phyloP scores from a whole-genome alignment of 805 yeast species.

The Wickerhamiella domercqiae region DNA sequence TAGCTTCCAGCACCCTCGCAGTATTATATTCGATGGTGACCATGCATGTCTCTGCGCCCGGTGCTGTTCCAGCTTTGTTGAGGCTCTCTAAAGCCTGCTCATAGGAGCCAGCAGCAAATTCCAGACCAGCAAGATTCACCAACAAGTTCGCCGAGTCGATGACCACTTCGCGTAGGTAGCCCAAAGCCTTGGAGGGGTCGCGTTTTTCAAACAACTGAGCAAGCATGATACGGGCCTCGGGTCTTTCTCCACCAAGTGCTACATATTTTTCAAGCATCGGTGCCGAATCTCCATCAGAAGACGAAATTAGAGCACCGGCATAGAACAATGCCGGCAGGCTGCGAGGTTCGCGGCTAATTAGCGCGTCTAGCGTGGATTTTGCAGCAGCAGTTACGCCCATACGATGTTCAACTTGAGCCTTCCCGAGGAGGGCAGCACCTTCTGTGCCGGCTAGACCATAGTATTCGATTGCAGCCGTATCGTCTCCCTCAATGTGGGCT shows the following conservation, averaged over 20 bases:
- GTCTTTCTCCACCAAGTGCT: constrained; percentile 38
- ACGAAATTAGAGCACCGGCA: constrained; percentile 44
- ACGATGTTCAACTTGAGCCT: constrained; percentile 69
- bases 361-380: constrained; percentile 63
- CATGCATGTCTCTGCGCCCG: too few relatives aligned
- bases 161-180: constrained; percentile 44
- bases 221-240: constrained; percentile 53
- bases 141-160: constrained; percentile 27
- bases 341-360: constrained; percentile 49
- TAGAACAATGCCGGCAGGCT: constrained; percentile 54
- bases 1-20: constrained; percentile 55
- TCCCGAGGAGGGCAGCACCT: constrained; percentile 59
- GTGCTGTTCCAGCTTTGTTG: constrained; percentile 28
- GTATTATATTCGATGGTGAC: constrained; percentile 55
- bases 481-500: constrained; percentile 43
- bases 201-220: constrained; percentile 52
- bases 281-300: constrained; percentile 31
- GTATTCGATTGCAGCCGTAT: constrained; percentile 50
- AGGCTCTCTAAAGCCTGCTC: constrained; percentile 45
- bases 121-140: constrained; percentile 76
- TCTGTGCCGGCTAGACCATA: constrained; percentile 61
- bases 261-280: constrained; percentile 55
- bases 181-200: constrained; percentile 41
- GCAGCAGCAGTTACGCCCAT: constrained; percentile 69
- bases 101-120: constrained; percentile 46